A percentile compares a stretch with the other conserved stretches of the same genome.
Conservation (phyloP, 257 asterid genomes). For the Solanum phureja region DNA sequence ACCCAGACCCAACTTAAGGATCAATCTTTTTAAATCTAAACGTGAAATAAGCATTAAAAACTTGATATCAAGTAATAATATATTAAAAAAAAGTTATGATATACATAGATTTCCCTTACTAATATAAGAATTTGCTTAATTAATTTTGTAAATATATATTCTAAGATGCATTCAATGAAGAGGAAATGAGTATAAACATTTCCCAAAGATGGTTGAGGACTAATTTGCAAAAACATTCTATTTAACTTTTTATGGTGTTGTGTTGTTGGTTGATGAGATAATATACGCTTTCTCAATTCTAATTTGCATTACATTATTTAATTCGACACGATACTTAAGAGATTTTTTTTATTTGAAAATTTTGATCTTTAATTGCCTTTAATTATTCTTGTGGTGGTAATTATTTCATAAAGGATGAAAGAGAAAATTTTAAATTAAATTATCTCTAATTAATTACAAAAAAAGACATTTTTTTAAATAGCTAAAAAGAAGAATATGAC, state of each 20-base stretch:
- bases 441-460: too few species aligned
- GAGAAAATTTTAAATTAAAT: too few species aligned
- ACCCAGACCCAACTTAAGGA: too few species aligned
- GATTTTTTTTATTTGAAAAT: too few species aligned
- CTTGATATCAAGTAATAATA: too few species aligned
- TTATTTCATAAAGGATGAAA: background rate
- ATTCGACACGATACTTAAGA: too few species aligned
- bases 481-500: background rate
- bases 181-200: background rate
- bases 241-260: background rate
- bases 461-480: background rate
- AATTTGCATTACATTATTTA: too few species aligned
- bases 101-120: background rate
- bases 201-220: background rate
- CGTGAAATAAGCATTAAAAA: too few species aligned
- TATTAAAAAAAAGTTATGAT: background rate
- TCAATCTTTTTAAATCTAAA: too few species aligned
- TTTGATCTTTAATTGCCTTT: too few species aligned
- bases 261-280: background rate
- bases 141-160: background rate
- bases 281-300: background rate
- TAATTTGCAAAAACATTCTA: background rate
- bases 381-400: too few species aligned
- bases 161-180: background rate
- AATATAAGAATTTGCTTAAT: background rate